phyloP scores from a whole-genome alignment of 75 land plant species.

The Sequoiadendron giganteum region DNA sequence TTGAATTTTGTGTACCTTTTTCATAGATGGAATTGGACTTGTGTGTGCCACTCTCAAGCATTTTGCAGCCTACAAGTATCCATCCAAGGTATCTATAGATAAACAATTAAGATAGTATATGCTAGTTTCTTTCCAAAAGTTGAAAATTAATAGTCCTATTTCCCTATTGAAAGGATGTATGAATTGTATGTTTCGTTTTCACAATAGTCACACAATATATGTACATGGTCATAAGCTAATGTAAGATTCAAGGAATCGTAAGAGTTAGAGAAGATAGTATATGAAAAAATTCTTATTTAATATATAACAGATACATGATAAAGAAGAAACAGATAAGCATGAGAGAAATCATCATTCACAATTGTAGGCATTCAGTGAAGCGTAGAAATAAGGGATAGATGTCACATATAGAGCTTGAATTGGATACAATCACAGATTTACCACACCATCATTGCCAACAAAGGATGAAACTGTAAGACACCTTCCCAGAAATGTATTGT shows the following conservation, averaged over 20 bases:
- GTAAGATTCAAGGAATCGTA: not conserved
- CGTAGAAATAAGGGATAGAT: not conserved
- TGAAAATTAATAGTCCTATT: not conserved
- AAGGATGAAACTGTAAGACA: too few relatives aligned
- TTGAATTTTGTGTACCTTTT: constrained; percentile 1
- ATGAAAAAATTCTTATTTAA: not conserved
- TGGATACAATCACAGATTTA: too few relatives aligned
- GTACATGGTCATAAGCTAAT: not conserved
- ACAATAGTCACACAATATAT: not conserved
- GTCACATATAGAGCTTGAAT: too few relatives aligned
- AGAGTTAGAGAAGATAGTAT: not conserved
- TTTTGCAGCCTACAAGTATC: constrained; percentile 48
- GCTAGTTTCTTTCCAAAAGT: not conserved
- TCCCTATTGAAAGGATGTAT: not conserved
- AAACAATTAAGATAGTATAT: not conserved
- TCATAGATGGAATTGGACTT: constrained; percentile 92
- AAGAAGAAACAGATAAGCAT: not conserved
- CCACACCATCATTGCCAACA: too few relatives aligned
- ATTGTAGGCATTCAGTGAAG: not conserved
- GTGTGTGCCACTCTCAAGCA: constrained; percentile 78
- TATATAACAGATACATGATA: not conserved
- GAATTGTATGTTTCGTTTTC: not conserved
- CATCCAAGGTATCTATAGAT: constrained; percentile 71
- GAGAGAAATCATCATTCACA: not conserved
- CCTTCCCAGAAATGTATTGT: too few relatives aligned